Evolutionary conservation across 164 flowering plant genomes (phyloP).

Genomic region (Nelumbo lutea): DNA sequence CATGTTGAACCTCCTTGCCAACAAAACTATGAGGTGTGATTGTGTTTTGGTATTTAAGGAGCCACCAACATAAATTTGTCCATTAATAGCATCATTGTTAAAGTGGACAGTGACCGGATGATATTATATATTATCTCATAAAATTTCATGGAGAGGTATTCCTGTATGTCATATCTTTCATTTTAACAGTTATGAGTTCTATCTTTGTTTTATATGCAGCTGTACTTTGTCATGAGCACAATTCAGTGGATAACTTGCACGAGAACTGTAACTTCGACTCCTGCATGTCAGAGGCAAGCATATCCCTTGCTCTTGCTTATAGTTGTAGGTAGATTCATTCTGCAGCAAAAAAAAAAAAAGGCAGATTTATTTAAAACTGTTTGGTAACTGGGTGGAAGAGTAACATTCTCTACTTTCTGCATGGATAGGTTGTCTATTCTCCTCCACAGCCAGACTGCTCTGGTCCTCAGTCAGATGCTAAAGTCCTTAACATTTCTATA

Average conservation of each 20-base stretch:
- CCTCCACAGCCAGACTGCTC: conserved; percentile 22
- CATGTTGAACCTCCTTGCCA: neutral
- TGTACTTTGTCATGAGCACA: conserved; percentile 19
- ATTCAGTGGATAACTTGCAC: conserved; percentile 16
- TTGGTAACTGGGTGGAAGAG: neutral
- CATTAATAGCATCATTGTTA: too few species aligned
- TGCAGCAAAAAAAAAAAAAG: neutral
- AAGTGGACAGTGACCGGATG: neutral
- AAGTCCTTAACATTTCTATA: conserved; percentile 10
- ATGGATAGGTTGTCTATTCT: conserved; percentile 10
- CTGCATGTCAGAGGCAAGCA: conserved; percentile 39
- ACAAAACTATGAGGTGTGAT: neutral
- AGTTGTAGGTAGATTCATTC: neutral
- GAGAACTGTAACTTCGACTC: conserved; percentile 23
- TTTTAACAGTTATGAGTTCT: neutral
- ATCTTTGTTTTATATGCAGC: conserved; percentile 11
- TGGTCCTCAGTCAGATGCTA: conserved; percentile 16
- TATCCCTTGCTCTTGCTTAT: neutral
- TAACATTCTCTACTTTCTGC: neutral
- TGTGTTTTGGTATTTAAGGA: neutral
- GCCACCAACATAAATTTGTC: neutral
- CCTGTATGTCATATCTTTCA: neutral
- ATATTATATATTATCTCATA: neutral
- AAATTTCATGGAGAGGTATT: neutral
- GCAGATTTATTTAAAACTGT: neutral